Conservation (phyloP, 1,284 basidiomycete species). For the Hymenochaete sp. region DNA sequence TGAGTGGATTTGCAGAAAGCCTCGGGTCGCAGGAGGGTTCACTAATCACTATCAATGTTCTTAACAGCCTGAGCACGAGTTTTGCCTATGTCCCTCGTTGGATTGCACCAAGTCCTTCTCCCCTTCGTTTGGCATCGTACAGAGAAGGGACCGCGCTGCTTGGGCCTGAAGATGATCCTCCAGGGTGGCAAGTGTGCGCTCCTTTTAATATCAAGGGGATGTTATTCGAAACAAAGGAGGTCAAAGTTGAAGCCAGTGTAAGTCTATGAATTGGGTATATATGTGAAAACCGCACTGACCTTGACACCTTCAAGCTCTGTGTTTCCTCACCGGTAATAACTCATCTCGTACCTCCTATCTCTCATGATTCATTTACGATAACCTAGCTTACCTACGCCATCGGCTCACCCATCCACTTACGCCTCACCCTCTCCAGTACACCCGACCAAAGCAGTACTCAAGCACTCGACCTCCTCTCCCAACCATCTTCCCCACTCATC, state of each 20-base stretch:
- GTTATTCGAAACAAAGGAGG: slow-evolving; percentile 28
- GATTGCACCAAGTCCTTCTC: slow-evolving; percentile 27
- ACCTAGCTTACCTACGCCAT: slow-evolving; percentile 39
- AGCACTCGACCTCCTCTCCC: slow-evolving; percentile 40
- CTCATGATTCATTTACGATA: background rate
- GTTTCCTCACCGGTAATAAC: slow-evolving; percentile 42
- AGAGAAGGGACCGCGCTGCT: slow-evolving; percentile 23
- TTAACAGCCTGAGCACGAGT: slow-evolving; percentile 23
- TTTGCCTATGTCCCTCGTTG: slow-evolving; percentile 29
- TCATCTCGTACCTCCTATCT: background rate
- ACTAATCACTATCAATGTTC: background rate
- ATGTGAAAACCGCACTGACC: no score
- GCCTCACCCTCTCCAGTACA: slow-evolving; percentile 34
- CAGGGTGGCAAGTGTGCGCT: slow-evolving; percentile 29
- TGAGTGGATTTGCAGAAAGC: slow-evolving; percentile 16
- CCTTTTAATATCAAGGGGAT: slow-evolving; percentile 25
- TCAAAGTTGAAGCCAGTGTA: slow-evolving; percentile 35
- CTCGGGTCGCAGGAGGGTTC: background rate
- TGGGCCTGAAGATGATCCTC: slow-evolving; percentile 28
- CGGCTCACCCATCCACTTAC: slow-evolving; percentile 42
- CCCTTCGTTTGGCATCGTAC: slow-evolving; percentile 27
- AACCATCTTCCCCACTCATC: slow-evolving; percentile 29
- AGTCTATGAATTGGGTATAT: slow-evolving; percentile 19
- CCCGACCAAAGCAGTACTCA: no score
- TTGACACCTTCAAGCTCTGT: slow-evolving; percentile 40